Percentiles rank a stretch among this genome's conserved stretches.
phyloP scores from a whole-genome alignment of 192 early-diverging fungal genomes.

The Paraglomus brasilianum region DNA sequence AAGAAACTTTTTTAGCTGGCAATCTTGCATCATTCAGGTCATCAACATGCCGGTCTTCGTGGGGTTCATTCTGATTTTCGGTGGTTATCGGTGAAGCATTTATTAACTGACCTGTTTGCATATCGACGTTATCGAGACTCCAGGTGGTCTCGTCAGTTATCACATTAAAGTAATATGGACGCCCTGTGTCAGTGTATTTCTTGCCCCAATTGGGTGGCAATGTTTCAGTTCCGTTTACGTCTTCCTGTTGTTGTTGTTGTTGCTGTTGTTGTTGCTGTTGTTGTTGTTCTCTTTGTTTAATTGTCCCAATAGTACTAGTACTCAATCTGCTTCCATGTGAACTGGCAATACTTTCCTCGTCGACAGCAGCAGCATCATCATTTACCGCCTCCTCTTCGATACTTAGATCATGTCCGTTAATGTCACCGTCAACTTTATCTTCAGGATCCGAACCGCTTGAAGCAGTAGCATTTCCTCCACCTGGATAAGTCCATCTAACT shows the following conservation, averaged over 20 bases:
- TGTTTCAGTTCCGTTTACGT: conserved; percentile 5
- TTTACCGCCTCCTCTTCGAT: neutral
- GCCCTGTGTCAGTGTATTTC: conserved; percentile 44
- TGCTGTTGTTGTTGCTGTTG: no score
- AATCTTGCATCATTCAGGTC: neutral
- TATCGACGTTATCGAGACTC: conserved; percentile 44
- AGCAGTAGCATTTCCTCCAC: neutral
- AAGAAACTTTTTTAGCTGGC: neutral
- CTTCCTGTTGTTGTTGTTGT: neutral
- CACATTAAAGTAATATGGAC: conserved; percentile 54
- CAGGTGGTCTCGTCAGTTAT: conserved; percentile 56
- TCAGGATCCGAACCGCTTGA: neutral
- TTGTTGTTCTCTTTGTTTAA: conserved; percentile 7
- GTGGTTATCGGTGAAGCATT: neutral
- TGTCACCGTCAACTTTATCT: neutral
- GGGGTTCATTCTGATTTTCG: neutral
- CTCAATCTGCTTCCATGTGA: conserved; percentile 12
- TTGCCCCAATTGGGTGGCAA: conserved; percentile 53
- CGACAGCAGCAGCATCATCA: neutral
- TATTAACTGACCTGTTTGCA: conserved; percentile 13
- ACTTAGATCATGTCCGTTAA: neutral
- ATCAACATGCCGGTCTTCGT: neutral
- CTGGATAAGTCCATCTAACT: conserved; percentile 41
- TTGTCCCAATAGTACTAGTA: conserved; percentile 6
- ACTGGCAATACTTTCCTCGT: conserved; percentile 22